phyloP scores from a whole-genome alignment of 208 protist genomes.

The Leishmania arabica region DNA sequence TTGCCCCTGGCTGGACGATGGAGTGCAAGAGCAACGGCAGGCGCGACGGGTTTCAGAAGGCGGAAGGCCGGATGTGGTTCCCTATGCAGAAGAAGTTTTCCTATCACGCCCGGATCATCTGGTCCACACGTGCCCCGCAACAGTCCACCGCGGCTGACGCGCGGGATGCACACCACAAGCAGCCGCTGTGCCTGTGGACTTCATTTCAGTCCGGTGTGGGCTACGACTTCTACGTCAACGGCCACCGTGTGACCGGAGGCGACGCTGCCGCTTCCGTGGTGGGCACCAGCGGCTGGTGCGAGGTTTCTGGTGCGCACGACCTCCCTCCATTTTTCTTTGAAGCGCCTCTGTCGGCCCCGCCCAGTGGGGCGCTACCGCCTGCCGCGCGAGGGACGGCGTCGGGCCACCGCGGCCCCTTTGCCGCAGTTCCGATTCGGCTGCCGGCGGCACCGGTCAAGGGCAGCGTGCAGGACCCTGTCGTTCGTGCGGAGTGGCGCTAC shows the following conservation, averaged over 20 bases:
- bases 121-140: background rate
- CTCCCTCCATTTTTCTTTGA: constrained; percentile 35
- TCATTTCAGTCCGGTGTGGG: constrained; percentile 58
- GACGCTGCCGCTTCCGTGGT: background rate
- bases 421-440: constrained; percentile 20
- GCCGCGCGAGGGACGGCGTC: background rate
- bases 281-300: constrained; percentile 33
- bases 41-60: constrained; percentile 51
- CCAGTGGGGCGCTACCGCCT: background rate
- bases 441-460: constrained; percentile 7
- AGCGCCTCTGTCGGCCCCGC: constrained; percentile 6
- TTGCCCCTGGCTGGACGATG: constrained; percentile 89
- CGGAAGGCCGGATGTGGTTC: constrained; percentile 60
- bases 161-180: background rate
- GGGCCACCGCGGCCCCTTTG: background rate
- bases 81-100: constrained; percentile 46
- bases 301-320: constrained; percentile 31
- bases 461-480: constrained; percentile 11
- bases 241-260: constrained; percentile 24
- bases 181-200: constrained; percentile 39
- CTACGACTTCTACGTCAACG: constrained; percentile 58
- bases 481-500: constrained; percentile 33
- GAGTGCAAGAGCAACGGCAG: constrained; percentile 52
- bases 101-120: constrained; percentile 13
- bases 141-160: background rate